Percentiles rank a stretch among this genome's conserved stretches.
Conservation (phyloP, 2,329 filamentous ascomycete genomes). For the Chlorencoelia australis region DNA sequence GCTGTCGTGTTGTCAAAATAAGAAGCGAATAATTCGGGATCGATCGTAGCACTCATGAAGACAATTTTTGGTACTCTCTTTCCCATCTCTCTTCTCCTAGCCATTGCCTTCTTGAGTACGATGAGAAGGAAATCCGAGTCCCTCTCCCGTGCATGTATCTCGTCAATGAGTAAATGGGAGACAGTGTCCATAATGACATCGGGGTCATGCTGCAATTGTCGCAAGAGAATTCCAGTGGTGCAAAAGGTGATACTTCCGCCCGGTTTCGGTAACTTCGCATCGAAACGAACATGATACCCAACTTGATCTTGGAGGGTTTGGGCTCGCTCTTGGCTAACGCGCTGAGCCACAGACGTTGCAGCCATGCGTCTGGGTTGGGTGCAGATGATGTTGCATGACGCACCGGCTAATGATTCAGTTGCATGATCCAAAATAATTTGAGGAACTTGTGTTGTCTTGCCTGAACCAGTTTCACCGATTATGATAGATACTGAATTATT, state of each 20-base stretch:
- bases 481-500: conserved; percentile 83
- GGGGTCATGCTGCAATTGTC: conserved; percentile 68
- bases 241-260: conserved; percentile 73
- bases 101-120: conserved; percentile 75
- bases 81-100: conserved; percentile 47
- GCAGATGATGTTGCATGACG: conserved; percentile 76
- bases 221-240: conserved; percentile 82
- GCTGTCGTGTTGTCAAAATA: conserved; percentile 66
- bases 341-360: conserved; percentile 80
- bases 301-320: conserved; percentile 71
- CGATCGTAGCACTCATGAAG: conserved; percentile 89
- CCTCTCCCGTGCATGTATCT: conserved; percentile 86
- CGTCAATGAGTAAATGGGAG: conserved; percentile 87
- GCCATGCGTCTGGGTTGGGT: conserved; percentile 93
- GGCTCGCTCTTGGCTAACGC: conserved; percentile 84
- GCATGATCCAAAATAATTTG: conserved; percentile 90
- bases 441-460: conserved; percentile 91
- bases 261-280: conserved; percentile 60
- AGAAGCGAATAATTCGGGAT: conserved; percentile 68
- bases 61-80: conserved; percentile 78
- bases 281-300: conserved; percentile 80
- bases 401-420: conserved; percentile 63
- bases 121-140: conserved; percentile 92
- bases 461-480: conserved; percentile 87
- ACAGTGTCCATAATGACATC: conserved; percentile 78